A percentile compares a stretch with the other conserved stretches of the same genome.
phyloP scores from a whole-genome alignment of 768 basidiomycete genomes.

The Leccinum sublutescens region DNA sequence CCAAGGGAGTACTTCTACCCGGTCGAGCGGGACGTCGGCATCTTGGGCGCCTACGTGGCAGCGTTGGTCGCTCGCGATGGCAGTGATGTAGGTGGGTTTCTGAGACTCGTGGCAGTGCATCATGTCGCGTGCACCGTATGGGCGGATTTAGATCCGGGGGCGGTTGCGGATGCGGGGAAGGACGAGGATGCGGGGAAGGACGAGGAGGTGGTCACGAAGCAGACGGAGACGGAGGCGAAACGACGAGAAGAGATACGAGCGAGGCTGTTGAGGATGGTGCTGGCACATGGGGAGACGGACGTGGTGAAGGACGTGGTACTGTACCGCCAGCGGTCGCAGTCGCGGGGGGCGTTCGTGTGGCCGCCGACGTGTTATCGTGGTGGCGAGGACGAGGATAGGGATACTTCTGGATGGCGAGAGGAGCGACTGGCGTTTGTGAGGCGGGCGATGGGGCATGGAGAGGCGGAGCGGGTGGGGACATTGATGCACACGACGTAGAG shows the following conservation, averaged over 20 bases:
- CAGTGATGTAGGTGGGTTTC: constrained; percentile 49
- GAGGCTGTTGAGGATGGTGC: constrained; percentile 51
- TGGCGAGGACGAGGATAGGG: constrained; percentile 10
- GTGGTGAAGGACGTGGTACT: constrained; percentile 51
- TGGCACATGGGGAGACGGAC: constrained; percentile 47
- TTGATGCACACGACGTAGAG: constrained; percentile 6
- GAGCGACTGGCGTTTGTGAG: constrained; percentile 19
- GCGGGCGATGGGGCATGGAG: constrained; percentile 6
- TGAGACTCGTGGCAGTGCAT: constrained; percentile 69
- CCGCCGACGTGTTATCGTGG: constrained; percentile 53
- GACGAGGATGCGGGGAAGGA: constrained; percentile 5
- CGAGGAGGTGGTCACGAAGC: constrained; percentile 16
- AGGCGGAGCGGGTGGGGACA: constrained; percentile 11
- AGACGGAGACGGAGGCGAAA: constrained; percentile 30
- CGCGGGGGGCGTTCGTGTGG: constrained; percentile 35
- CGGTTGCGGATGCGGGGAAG: neutral
- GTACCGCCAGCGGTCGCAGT: constrained; percentile 50
- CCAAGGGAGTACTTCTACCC: constrained; percentile 70
- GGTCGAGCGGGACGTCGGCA: constrained; percentile 56
- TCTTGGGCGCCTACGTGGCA: constrained; percentile 63
- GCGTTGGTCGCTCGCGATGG: constrained; percentile 38
- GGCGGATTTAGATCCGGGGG: constrained; percentile 50
- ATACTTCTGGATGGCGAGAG: constrained; percentile 8
- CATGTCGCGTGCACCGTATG: constrained; percentile 77
- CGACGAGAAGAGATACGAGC: constrained; percentile 23